Evolutionary conservation across 768 basidiomycete species (phyloP), one percentile per base, ranked within the genome.

Genomic region (Lanmaoa rubissima): DNA sequence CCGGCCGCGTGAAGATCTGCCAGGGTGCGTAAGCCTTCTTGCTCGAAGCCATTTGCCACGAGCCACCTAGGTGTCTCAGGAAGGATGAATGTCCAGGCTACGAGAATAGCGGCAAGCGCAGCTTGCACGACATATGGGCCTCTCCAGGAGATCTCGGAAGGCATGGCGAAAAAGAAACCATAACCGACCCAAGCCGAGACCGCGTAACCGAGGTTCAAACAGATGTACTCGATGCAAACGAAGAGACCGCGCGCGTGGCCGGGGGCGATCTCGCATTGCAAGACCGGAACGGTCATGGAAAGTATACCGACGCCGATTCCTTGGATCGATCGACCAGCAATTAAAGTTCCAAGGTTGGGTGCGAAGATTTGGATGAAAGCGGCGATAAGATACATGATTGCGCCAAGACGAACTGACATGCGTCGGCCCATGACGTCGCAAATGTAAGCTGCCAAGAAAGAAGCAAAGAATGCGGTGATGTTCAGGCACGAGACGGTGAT

Each of bases 1-100:
- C 84, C 83, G 0, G 61, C 66, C 0, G 77, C 80, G 55, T 85
- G 83, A 17, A 85, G 73, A 62, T 85, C 83, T n/a, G 84, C 82
- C 19, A 86, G 74, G 39, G 78, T 75, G 19, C 65, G 70, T 13
- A 84, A 68, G 1, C 79, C 83, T 63, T 84, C 82, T 41, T 73
- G 65, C 24, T 73, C 69, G 63, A 79, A 80, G 13, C 79, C 81
- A 51, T 83, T 79, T 61, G 80, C 78, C 54, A 82, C 73, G 39
- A 84, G 75, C 78, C 80, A 84, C 24, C 83, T 73, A 1, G 81
- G 82, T 0, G 80, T 80, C 56, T 82, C 78, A 2, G 79, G 81
- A 39, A 82, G 74, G 61, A 76, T 68, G 63, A 79, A 75, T 17
- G 81, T 79, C 74, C 78, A 79, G 34, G 69, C 56, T 45, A 78